These are phyloP conservation scores for Desmodesmus armatus DNA, from an alignment of 139 green algal species.

Conservation along the genomic window DNA sequence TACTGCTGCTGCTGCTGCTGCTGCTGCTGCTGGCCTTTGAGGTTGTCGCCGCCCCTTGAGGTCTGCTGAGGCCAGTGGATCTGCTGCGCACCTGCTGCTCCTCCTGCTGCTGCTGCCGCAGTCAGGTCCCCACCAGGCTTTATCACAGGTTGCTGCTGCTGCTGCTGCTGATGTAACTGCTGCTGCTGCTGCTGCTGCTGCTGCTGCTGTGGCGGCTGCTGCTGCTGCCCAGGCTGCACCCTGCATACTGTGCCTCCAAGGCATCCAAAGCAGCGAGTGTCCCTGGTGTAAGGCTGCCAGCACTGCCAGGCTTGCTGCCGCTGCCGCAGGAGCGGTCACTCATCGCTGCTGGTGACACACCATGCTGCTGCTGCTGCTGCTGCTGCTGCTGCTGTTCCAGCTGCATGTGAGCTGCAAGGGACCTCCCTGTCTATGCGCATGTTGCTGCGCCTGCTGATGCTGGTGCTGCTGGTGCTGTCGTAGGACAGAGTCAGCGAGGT, in stretches of 20 bases:
- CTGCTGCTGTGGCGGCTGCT: conserved; percentile 10
- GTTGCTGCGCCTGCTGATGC: no score
- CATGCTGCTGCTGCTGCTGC: not conserved
- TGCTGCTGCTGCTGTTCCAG: not conserved
- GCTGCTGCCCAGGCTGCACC: not conserved
- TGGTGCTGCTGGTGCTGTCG: no score
- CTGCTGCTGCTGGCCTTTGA: not conserved
- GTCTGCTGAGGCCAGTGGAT: no score
- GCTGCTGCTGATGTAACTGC: not conserved
- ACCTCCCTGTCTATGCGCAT: no score
- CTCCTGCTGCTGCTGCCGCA: not conserved
- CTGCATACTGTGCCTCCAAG: conserved; percentile 13
- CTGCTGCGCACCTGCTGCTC: not conserved
- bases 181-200: not conserved
- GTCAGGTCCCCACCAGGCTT: not conserved
- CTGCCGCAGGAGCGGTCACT: conserved; percentile 10
- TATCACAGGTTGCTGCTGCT: not conserved
- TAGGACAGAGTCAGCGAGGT: no score
- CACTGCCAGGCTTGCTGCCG: conserved; percentile 16
- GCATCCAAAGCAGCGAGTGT: conserved; percentile 35
- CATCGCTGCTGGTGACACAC: not conserved
- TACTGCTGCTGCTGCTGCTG: not conserved
- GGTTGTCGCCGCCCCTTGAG: no score
- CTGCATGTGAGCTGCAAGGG: no score
- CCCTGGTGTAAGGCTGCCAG: conserved; percentile 25